phyloP scores from a whole-genome alignment of 2,329 filamentous ascomycete genomes.

The Penicillium freii region DNA sequence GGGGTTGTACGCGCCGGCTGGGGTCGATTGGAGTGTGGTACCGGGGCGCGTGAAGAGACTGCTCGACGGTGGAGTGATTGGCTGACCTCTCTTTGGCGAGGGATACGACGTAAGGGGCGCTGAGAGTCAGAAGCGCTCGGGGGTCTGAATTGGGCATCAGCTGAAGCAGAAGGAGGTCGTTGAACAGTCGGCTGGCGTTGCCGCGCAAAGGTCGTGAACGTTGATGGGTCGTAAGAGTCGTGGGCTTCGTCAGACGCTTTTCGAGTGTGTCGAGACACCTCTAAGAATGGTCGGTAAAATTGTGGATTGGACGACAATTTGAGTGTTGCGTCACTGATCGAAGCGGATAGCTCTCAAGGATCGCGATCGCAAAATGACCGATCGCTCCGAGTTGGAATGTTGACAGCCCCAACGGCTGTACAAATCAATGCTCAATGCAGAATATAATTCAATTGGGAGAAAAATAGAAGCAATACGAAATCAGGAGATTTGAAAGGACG shows the following conservation, averaged over 20 bases:
- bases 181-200: constrained; percentile 48
- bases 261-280: constrained; percentile 46
- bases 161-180: constrained; percentile 46
- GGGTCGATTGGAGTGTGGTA: constrained; percentile 28
- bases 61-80: constrained; percentile 43
- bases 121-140: constrained; percentile 54
- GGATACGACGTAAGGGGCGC: constrained; percentile 53
- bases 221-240: constrained; percentile 53
- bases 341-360: constrained; percentile 14
- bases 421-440: constrained; percentile 4
- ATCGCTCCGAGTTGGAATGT: not conserved
- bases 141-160: constrained; percentile 43
- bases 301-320: constrained; percentile 37
- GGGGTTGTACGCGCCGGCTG: constrained; percentile 29
- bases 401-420: constrained; percentile 5
- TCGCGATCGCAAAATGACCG: constrained; percentile 15
- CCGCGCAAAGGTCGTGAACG: constrained; percentile 43
- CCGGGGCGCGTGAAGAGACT: constrained; percentile 46
- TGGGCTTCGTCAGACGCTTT: constrained; percentile 53
- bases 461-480: constrained; percentile 1
- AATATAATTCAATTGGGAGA: constrained; percentile 5
- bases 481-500: constrained; percentile 12
- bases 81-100: constrained; percentile 50
- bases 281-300: constrained; percentile 27
- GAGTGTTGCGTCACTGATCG: constrained; percentile 24